These are phyloP conservation scores for Xylariales sp. DNA, from an alignment of 2,329 filamentous ascomycete species.

Conservation along the genomic window DNA sequence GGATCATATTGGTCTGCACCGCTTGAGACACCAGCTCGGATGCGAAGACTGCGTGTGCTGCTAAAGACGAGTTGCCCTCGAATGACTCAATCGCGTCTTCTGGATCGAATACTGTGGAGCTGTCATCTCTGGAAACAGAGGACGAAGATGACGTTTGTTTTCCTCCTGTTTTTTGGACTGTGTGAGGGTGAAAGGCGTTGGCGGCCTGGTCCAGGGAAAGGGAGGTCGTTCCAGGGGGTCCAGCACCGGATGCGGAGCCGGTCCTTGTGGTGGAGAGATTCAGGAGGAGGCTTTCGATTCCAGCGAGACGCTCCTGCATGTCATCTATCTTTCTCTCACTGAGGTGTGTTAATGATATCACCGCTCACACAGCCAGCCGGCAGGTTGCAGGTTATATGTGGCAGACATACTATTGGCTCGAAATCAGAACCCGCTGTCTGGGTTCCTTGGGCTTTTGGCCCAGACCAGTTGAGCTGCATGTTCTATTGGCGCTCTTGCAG, in stretches of 20 bases:
- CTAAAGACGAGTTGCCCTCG: constrained; percentile 40
- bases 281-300: constrained; percentile 33
- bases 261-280: constrained; percentile 20
- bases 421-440: constrained; percentile 53
- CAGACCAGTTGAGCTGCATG: constrained; percentile 50
- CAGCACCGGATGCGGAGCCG: neutral
- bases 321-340: constrained; percentile 49
- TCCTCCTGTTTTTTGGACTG: neutral
- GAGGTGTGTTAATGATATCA: neutral
- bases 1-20: constrained; percentile 15
- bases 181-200: too few species aligned
- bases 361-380: neutral
- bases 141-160: constrained; percentile 17
- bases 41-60: constrained; percentile 42
- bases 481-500: constrained; percentile 47
- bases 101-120: constrained; percentile 48
- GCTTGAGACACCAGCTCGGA: constrained; percentile 38
- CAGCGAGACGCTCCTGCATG: constrained; percentile 33
- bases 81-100: constrained; percentile 40
- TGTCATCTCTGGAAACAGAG: constrained; percentile 31
- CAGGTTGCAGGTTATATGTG: neutral
- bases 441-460: constrained; percentile 51
- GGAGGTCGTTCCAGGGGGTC: neutral
- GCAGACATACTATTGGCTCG: constrained; percentile 52
- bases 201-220: neutral